Evolutionary conservation across 768 basidiomycete genomes (phyloP).

Genomic region (Kwoniella bestiolae): DNA sequence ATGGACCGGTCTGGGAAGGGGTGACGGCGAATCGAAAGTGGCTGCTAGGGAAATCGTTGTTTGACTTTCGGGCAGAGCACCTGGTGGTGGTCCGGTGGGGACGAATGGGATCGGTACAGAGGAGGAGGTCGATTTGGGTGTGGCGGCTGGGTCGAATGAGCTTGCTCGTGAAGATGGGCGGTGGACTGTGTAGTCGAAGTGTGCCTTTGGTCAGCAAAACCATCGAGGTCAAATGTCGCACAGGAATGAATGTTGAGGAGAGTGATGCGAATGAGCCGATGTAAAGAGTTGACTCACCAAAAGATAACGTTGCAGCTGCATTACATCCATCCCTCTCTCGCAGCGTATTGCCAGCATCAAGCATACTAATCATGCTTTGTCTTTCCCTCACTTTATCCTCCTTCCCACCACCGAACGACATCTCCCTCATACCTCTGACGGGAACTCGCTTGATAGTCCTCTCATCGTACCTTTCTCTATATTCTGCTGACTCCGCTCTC

Average conservation of each 20-base stretch:
- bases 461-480: constrained; percentile 16
- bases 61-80: not conserved
- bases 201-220: no score
- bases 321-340: not conserved
- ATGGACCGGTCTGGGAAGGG: constrained; percentile 10
- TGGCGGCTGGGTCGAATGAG: constrained; percentile 18
- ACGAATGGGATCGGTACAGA: constrained; percentile 5
- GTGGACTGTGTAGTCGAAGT: constrained; percentile 11
- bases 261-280: no score
- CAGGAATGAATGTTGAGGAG: no score
- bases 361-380: constrained; percentile 6
- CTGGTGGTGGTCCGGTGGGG: constrained; percentile 4
- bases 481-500: not conserved
- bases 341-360: not conserved
- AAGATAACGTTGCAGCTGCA: not conserved
- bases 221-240: no score
- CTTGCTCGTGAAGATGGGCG: constrained; percentile 13
- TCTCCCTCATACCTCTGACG: constrained; percentile 5
- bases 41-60: constrained; percentile 9
- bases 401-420: not conserved
- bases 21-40: constrained; percentile 20
- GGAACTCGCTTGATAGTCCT: constrained; percentile 16
- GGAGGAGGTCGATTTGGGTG: constrained; percentile 17
- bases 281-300: constrained; percentile 2
- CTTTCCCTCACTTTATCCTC: not conserved